phyloP scores from a whole-genome alignment of 352 stramenopile species.

The Phytophthora sp. region DNA sequence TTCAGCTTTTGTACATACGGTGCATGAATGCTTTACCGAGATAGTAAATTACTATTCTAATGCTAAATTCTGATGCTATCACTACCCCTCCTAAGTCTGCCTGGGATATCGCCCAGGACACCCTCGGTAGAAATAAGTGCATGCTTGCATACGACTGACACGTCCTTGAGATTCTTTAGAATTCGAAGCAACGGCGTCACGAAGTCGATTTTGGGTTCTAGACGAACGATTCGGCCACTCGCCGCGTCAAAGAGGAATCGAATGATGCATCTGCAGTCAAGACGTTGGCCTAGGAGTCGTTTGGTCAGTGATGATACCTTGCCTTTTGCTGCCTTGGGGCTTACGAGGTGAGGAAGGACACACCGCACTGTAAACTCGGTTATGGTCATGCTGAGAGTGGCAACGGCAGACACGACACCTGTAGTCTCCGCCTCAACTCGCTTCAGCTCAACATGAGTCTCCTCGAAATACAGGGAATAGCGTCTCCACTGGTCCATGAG shows the following conservation, averaged over 20 bases:
- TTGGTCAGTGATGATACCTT: not conserved
- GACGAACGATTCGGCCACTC: constrained; percentile 1
- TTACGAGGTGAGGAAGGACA: constrained; percentile 9
- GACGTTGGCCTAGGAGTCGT: constrained; percentile 5
- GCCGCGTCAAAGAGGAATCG: constrained; percentile 14
- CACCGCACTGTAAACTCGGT: constrained; percentile 11
- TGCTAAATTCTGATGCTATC: not conserved
- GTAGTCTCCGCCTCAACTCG: constrained; percentile 4
- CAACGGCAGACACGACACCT: constrained; percentile 9
- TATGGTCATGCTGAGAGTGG: constrained; percentile 13
- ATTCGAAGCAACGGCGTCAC: constrained; percentile 9
- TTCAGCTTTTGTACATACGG: too few species aligned
- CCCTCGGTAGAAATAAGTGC: constrained; percentile 9
- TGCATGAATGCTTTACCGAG: not conserved
- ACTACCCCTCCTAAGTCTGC: not conserved
- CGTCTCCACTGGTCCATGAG: constrained; percentile 26
- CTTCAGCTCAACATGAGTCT: constrained; percentile 8
- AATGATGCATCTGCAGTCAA: constrained; percentile 17
- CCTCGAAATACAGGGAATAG: constrained; percentile 27
- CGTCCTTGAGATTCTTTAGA: constrained; percentile 7
- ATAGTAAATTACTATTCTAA: not conserved
- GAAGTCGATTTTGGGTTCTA: constrained; percentile 15
- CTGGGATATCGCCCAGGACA: not conserved
- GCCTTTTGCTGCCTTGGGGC: not conserved
- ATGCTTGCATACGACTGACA: not conserved